Percentiles rank a stretch among this genome's conserved stretches.
Conservation (phyloP, 163 green algal genomes). For the Chlamydomonas reinhardtii region DNA sequence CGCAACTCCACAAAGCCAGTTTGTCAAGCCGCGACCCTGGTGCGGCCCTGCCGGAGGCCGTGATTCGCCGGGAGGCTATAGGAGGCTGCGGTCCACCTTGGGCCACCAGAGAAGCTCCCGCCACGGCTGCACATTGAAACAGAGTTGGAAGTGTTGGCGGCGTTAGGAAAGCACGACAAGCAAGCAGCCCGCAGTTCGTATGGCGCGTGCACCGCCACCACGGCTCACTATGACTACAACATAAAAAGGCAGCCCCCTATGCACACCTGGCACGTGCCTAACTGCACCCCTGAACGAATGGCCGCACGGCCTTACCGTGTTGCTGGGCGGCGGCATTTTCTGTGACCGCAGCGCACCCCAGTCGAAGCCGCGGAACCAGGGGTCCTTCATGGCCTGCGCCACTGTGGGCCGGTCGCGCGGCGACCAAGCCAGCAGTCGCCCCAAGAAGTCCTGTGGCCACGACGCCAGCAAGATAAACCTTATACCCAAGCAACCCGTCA, state of each 20-base stretch:
- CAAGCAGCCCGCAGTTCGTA: background rate
- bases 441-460: background rate
- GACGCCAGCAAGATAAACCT: no score
- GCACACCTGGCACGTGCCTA: background rate
- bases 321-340: conserved; percentile 31
- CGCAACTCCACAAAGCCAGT: no score
- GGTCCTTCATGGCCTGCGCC: conserved; percentile 14
- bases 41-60: no score
- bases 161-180: background rate
- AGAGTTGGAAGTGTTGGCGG: background rate
- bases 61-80: no score
- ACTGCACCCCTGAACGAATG: background rate
- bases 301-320: conserved; percentile 11
- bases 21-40: no score
- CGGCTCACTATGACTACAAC: background rate
- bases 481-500: no score
- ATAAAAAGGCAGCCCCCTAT: background rate
- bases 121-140: conserved; percentile 10
- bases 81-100: conserved; percentile 10
- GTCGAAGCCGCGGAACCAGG: conserved; percentile 41
- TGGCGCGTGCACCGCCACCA: no score
- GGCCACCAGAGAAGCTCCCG: conserved; percentile 48
- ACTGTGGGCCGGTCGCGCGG: conserved; percentile 12
- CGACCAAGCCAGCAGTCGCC: conserved; percentile 15
- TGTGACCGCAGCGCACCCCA: conserved; percentile 27